Evolutionary conservation across 2,329 filamentous ascomycete genomes (phyloP), one percentile per base, ranked within the genome.

Genomic region (Arthrobotrys sinensis): DNA sequence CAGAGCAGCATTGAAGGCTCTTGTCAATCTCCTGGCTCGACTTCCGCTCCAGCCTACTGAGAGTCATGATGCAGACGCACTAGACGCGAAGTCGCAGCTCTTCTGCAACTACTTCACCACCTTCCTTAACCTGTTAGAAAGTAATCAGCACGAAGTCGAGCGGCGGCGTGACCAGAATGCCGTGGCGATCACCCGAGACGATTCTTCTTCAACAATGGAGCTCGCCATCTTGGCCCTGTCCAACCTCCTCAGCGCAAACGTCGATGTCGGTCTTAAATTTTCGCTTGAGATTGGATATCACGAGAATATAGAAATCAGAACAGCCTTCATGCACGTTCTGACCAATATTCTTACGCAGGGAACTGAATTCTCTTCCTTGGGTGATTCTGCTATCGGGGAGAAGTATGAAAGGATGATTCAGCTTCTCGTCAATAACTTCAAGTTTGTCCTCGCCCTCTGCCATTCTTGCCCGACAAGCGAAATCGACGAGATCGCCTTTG

Each of bases 281-380:
- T 91, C 90, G 1, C 84, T 92, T 12, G 90, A 89, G 77, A 91
- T 92, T 76, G 90, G 90, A 11, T 92, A 92, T 81, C 90, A 92
- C 81, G 90, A 91, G 80, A 91, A 91, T 80, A 85, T 90, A 36
- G 90, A 91, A 80, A 91, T 92, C 73, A 87, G 90, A 65, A 91
- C 90, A 4, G 90, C 90, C 1, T 92, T 92, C 82, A 88, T 92
- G 76, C 90, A 90, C 80, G 90, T 92, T 14, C 85, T 92, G 4
- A 91, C 90, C 82, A 92, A 92, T 82, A 91, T 92, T 66, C 83
- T 92, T 14, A 87, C 91, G n/a, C 90, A 92, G 82, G 90, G 90
- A 40, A 91, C 90, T 0, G 90, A 92, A 82, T 92, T 92, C 82
- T 91, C 88, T 81, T 91, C 90, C 69, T 83, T 92, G 34, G 91